These are phyloP conservation scores for Chlamydomonas sp. DNA, from an alignment of 139 green algal species.

Conservation along the genomic window DNA sequence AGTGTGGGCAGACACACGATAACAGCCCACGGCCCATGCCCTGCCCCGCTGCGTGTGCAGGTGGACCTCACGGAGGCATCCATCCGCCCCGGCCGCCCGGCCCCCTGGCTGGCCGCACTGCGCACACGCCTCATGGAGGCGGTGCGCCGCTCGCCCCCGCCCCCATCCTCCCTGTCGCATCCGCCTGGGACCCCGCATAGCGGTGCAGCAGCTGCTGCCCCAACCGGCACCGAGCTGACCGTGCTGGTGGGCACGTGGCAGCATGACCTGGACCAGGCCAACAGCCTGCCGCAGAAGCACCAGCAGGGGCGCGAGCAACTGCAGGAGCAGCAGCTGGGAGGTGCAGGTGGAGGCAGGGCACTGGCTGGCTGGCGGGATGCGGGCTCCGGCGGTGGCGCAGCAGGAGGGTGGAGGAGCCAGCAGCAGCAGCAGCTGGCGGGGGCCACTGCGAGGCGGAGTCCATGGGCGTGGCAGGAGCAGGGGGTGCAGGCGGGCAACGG, in stretches of 20 bases:
- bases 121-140: constrained; percentile 47
- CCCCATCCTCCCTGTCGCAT: no score
- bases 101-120: constrained; percentile 55
- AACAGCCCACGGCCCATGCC: neutral
- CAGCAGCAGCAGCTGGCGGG: neutral
- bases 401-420: neutral
- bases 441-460: neutral
- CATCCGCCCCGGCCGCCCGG: constrained; percentile 64
- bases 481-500: neutral
- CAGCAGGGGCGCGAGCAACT: neutral
- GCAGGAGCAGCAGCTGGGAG: neutral
- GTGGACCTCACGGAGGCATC: constrained; percentile 73
- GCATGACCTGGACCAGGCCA: constrained; percentile 83
- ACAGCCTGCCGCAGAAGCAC: constrained; percentile 48
- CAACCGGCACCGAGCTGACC: constrained; percentile 12
- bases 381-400: neutral
- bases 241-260: constrained; percentile 76
- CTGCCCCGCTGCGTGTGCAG: constrained; percentile 34
- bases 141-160: constrained; percentile 33
- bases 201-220: no score
- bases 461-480: constrained; percentile 5
- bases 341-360: neutral
- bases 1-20: no score
- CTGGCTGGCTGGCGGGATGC: neutral
- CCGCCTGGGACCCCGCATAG: no score